Evolutionary conservation across 345 rosid genomes (phyloP).

Genomic region (Erysimum cheiranthoides): DNA sequence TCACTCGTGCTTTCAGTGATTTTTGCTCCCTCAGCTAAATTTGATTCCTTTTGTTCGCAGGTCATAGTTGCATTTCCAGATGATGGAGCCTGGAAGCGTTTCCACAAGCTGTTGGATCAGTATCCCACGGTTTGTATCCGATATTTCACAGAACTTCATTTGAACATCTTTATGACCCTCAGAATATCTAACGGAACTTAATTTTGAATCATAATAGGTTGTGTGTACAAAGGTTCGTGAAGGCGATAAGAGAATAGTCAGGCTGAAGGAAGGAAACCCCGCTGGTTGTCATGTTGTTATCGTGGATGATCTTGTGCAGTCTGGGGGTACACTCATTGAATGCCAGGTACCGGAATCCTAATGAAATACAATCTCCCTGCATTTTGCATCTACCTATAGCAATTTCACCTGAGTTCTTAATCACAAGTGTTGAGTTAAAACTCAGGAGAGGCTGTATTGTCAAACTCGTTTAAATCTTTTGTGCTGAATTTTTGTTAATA

Average conservation of each 20-base stretch:
- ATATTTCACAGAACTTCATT: neutral
- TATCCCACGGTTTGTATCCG: conserved; percentile 71
- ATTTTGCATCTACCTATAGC: neutral
- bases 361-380: neutral
- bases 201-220: conserved; percentile 60
- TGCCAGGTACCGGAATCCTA: conserved; percentile 69
- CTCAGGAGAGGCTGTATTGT: neutral
- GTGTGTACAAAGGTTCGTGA: conserved; percentile 97
- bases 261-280: conserved; percentile 94
- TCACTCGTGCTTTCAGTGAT: neutral
- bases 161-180: neutral
- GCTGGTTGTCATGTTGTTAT: conserved; percentile 88
- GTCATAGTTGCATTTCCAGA: conserved; percentile 94
- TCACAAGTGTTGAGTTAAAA: neutral
- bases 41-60: conserved; percentile 47
- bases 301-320: conserved; percentile 96
- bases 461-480: neutral
- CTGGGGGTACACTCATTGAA: conserved; percentile 97
- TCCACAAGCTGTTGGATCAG: conserved; percentile 87
- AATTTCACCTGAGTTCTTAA: neutral
- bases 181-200: conserved; percentile 18
- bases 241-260: conserved; percentile 90
- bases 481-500: neutral
- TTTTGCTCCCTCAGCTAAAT: neutral
- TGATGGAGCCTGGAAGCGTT: conserved; percentile 99